Evolutionary conservation across 2,329 filamentous ascomycete species (phyloP).

Genomic region (Fusarium continuum): DNA sequence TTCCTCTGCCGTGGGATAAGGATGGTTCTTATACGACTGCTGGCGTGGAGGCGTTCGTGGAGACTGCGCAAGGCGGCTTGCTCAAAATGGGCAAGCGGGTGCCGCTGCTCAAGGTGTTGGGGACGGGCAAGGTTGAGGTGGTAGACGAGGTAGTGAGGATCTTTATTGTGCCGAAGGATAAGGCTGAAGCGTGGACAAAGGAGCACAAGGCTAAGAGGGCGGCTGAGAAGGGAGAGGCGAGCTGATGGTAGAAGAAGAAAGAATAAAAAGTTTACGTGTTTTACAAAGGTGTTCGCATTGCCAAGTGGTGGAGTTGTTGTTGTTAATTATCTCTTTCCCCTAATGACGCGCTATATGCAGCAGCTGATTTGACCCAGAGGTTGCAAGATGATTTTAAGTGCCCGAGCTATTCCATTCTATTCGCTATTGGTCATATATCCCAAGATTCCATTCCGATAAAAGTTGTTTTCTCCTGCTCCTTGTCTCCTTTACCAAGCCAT

Average conservation of each 20-base stretch:
- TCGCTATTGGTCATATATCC: slow-evolving; percentile 29
- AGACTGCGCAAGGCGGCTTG: slow-evolving; percentile 80
- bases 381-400: not conserved
- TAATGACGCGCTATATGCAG: slow-evolving; percentile 8
- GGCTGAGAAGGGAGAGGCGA: slow-evolving; percentile 51
- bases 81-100: slow-evolving; percentile 92
- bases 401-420: slow-evolving; percentile 31
- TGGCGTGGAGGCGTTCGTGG: slow-evolving; percentile 86
- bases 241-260: slow-evolving; percentile 6
- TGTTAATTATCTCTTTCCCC: slow-evolving; percentile 1
- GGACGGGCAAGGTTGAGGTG: slow-evolving; percentile 81
- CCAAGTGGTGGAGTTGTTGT: slow-evolving; percentile 15
- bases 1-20: slow-evolving; percentile 88
- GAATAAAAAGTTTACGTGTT: slow-evolving; percentile 13
- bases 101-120: slow-evolving; percentile 76
- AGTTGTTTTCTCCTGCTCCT: not conserved
- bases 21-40: slow-evolving; percentile 70
- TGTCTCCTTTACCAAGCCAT: not conserved
- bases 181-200: slow-evolving; percentile 78
- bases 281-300: not conserved
- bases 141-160: slow-evolving; percentile 86
- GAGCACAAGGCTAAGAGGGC: slow-evolving; percentile 83
- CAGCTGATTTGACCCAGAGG: not conserved
- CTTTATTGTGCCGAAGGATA: slow-evolving; percentile 79
- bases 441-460: not conserved